Evolutionary conservation across 2,329 filamentous ascomycete species (phyloP), one percentile per base, ranked within the genome.

Genomic region (Tricladium varicosporioides): DNA sequence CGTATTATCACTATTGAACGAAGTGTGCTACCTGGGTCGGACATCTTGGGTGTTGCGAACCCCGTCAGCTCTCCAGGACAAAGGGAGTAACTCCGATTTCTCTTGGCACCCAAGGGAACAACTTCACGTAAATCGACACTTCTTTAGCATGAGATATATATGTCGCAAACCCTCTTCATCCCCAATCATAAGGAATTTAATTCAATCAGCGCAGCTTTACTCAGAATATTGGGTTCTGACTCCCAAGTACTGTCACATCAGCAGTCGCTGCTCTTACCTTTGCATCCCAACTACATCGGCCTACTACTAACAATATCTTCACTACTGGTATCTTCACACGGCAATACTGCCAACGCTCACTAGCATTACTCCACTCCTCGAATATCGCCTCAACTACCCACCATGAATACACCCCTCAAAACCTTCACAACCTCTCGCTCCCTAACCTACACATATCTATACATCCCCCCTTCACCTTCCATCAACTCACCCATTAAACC

Each of bases 371-470:
- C 3, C 22, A 27, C 22, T 27, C 22, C 22, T 4, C 22, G 3
- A 3, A 27, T 7, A 4, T 7, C 22, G 3, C 7, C 22, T 27
- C 10, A 40, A 40, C 5, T 10, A 2, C 10, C 10, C 4, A 40
- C 5, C 5, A 40, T 13, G 36, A 10, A n/a, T 4, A 40, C 36
- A 4, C 11, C 36, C 5, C 36, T 40, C 36, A 11, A 40, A 40
- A 5, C 36, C 22, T 27, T 40, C 36, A 40, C 10, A 40, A 40
- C 48, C 31, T 50, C 51, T 3, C 32, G 51, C 8, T 31, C 16
- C 13, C 36, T 47, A n/a, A 53, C 53, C 2, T 59, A 59, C 55
- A 72, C 69, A 4, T 73, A 73, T 60, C 42, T 60, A 67, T 1
- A 64, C 58, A 2, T 31, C n/a, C 65, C 1, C 54, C n/a, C 56